These are phyloP conservation scores for Podaxis sp. DNA, from an alignment of 768 basidiomycete genomes.

Conservation along the genomic window DNA sequence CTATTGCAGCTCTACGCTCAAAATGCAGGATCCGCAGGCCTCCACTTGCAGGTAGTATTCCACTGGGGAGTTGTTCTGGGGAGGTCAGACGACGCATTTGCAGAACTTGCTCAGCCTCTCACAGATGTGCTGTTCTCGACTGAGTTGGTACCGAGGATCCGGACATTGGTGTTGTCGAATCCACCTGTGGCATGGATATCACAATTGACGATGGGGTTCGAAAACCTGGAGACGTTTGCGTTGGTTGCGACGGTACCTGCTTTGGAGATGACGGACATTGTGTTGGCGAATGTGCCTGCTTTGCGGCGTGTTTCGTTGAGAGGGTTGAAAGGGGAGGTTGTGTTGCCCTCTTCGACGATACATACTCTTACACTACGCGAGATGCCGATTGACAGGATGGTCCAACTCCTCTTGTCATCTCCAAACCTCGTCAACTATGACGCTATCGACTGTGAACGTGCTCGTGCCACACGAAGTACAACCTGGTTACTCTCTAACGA, in stretches of 20 bases:
- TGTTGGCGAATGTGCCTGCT: not conserved
- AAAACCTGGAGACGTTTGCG: not conserved
- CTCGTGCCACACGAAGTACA: not conserved
- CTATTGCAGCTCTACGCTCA: not conserved
- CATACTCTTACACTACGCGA: not conserved
- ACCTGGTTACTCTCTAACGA: not conserved
- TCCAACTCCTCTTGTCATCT: not conserved
- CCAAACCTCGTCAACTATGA: not conserved
- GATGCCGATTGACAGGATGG: not conserved
- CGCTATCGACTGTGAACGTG: not conserved
- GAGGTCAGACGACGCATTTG: not conserved
- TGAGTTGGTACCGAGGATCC: no score
- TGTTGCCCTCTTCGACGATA: not conserved
- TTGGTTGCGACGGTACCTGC: not conserved
- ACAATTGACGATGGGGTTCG: not conserved
- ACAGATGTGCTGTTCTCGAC: not conserved
- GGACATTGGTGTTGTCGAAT: not conserved
- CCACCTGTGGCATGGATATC: not conserved
- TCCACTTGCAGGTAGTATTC: not conserved
- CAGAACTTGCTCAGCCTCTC: not conserved
- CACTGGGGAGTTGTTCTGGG: not conserved
- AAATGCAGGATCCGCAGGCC: not conserved
- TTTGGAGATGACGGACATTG: not conserved
- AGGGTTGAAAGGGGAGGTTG: not conserved
- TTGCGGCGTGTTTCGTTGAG: not conserved